Evolutionary conservation across 148 eudicot species (phyloP), one percentile per base, ranked within the genome.

Genomic region (Rhododendron kiyosumense): DNA sequence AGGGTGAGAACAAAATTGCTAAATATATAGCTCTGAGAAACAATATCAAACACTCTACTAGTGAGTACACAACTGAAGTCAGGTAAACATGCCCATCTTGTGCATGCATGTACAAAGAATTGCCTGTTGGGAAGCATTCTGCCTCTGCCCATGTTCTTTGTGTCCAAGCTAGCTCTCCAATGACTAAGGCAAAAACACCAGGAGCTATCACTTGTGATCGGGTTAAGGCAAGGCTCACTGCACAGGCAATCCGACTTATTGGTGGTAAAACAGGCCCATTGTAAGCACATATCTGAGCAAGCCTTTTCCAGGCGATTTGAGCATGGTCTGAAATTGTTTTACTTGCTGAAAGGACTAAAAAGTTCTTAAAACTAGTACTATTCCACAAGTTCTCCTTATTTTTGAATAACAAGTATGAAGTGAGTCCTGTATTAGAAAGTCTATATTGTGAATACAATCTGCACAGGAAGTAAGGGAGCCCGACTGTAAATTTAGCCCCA

Each of bases 1-100:
- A 91, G 49, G 98, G 98, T n/a, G 93, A 85, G 88, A 95, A 95
- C 85, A 95, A 83, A 67, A 92, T 54, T 81, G 92, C 90, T 83
- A 95, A 86, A 88, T 95, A 92, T 30, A 94, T 57, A 61, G 93
- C 93, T 88, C 98, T 92, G 30, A 94, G 49, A 84, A 90, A 65
- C 85, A 95, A 84, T 67, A 90, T 82, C 83, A 93, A 34, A 41
- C 90, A 91, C 88, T 95, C 98, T 81, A 92, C 78, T 78, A 92
- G 82, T 7, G 93, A 87, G 46, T 88, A 87, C 20, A 93, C 65
- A 46, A 95, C 80, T 26, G 93, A 93, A 32, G 91, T 88, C 83
- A 93, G 61, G 88, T 85, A 91, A 24, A 92, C 73, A 52, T 90
- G 97, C 82, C 96, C 96, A 88, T 91, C 89, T 86, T 91, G 92